Evolutionary conservation across 2,329 filamentous ascomycete species (phyloP), one percentile per base, ranked within the genome.

Genomic region (Pseudopyricularia cyperi): DNA sequence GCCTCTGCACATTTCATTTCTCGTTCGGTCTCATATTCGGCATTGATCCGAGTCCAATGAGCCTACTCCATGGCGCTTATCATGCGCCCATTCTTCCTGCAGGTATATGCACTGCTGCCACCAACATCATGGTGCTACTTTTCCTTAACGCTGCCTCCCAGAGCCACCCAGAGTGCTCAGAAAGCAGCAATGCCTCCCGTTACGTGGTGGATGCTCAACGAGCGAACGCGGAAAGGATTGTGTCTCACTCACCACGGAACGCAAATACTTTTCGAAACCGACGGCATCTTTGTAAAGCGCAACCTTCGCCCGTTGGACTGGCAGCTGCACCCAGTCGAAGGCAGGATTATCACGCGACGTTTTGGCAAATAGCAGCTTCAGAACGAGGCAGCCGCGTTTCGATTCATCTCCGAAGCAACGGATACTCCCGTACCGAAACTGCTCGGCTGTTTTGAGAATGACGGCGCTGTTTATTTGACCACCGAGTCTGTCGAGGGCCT

Each of bases 401-500:
- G 54, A 51, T 63, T 57, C 37, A 55, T 66, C 14, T 50, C 53
- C 7, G 33, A 55, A 4, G 42, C 58, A 39, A 65, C 62, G 24
- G 48, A 61, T 28, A 59, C 65, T 28, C 64, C 62, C 7, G 54
- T 66, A 2, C 63, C 61, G 7, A 52, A 50, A 1, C 19, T 63
- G 4, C 55, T 58, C 37, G 57, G 53, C 44, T 53, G 57, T 51
- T 65, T 65, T 48, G 59, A 64, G 39, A 62, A 65, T 47, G 61
- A 63, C 49, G 61, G 57, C 3, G 61, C 63, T n/a, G 62, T 58
- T 48, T 63, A 63, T 51, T 34, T 65, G 19, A 56, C 62, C 12
- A 63, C 59, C 8, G 60, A 65, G 49, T 60, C 57, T 50, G 55
- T 66, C 17, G 53, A 60, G 17, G 64, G 64, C 12, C 59, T 63